Conservation (phyloP, 352 stramenopile species). For the Aphanomyces euteiches region DNA sequence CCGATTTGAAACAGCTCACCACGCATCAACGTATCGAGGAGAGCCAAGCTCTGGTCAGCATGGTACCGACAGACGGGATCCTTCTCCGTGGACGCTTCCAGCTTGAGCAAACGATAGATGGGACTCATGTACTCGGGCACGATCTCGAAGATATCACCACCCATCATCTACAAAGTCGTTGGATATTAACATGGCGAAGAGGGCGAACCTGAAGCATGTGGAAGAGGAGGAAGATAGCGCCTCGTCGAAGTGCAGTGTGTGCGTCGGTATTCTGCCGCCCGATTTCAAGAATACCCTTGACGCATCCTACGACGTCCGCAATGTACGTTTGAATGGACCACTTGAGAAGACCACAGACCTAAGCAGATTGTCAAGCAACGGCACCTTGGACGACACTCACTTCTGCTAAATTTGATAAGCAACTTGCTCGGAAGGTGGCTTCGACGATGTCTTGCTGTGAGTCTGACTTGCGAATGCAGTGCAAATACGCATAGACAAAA, state of each 20-base stretch:
- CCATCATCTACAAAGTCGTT: conserved; percentile 41
- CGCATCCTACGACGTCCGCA: conserved; percentile 68
- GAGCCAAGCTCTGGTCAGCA: conserved; percentile 45
- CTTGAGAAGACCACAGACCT: conserved; percentile 53
- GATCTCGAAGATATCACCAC: conserved; percentile 68
- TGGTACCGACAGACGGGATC: conserved; percentile 71
- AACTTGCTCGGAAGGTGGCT: conserved; percentile 74
- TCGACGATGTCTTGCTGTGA: conserved; percentile 36
- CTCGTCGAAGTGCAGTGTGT: conserved; percentile 56
- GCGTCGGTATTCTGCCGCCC: conserved; percentile 44
- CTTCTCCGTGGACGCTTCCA: conserved; percentile 53
- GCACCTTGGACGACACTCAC: conserved; percentile 30
- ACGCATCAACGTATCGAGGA: conserved; percentile 66
- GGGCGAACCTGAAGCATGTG: conserved; percentile 50
- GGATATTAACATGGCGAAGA: too few relatives aligned
- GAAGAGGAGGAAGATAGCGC: conserved; percentile 70
- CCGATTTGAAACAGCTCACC: conserved; percentile 52
- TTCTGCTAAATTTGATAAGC: conserved; percentile 84
- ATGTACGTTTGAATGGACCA: conserved; percentile 71
- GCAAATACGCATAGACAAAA: conserved; percentile 77
- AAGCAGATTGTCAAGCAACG: neutral
- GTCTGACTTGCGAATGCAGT: conserved; percentile 57
- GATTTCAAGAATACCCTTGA: conserved; percentile 73
- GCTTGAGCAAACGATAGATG: conserved; percentile 75
- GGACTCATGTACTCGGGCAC: conserved; percentile 64